Base-by-base conservation (phyloP, 2,329 filamentous ascomycete genomes). In the Monosporascus sp. region DNA sequence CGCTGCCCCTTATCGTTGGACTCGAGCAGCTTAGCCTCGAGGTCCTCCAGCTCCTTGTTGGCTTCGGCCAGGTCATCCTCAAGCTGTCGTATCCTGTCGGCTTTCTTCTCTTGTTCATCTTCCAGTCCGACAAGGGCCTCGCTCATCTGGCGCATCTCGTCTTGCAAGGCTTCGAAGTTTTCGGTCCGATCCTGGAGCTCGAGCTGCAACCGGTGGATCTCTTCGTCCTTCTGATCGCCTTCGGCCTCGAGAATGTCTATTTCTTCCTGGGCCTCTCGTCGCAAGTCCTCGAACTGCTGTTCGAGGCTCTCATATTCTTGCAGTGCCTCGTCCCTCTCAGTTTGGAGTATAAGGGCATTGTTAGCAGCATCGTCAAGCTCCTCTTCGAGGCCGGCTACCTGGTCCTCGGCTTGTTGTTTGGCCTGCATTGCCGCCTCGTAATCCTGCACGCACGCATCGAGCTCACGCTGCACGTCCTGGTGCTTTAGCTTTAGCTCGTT, bases 141-240 rank as follows among this genome's bases (percentile, higher is more conserved):
- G 63, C 89, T 95, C 71, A 97, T 87, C 61, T 87, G 87, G 58
- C 92, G 88, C 86, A 99, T 94, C 75, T 97, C 94, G 54, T 88
- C 85, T 66, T 97, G 93, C 50, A 99, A 74, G n/a, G 90, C 89
- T 58, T 87, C 85, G 69, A 97, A 93, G 66, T 94, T 95, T 65
- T 97, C 92, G 14, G 85, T 85, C 50, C 87, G 83, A 58, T 89
- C 87, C 56, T 83, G 82, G 15, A 96, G 73, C 41, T 94, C 89
- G 15, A 82, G 77, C 53, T 87, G 81, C 25, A 94, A 72, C 15
- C 83, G 82, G 59, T 87, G 80, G 43, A 86, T 83, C 60, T 93
- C 88, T 5, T 84, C 81, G 45, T 82, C 82, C 55, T 87, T 87
- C 64, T 87, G 81, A 51, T 92, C 88, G 5, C 86, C 79, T 56